Evolutionary conservation across 2,329 filamentous ascomycete genomes (phyloP).

Genomic region (Penicillium concentricum): DNA sequence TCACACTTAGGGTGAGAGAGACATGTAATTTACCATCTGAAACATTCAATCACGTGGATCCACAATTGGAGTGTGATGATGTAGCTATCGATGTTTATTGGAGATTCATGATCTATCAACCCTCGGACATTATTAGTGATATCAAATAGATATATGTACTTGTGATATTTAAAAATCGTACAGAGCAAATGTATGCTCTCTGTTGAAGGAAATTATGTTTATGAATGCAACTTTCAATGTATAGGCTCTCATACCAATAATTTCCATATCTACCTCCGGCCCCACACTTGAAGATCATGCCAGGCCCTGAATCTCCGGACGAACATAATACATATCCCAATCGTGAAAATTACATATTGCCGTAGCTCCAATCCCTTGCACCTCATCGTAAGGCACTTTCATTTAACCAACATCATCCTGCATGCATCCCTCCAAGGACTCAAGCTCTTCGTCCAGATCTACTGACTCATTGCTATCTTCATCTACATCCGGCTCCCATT

Average conservation of each 20-base stretch:
- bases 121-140: too few species aligned
- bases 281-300: neutral
- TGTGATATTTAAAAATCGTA: too few species aligned
- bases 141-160: too few species aligned
- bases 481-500: conserved; percentile 9
- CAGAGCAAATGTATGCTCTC: too few species aligned
- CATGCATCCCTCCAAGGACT: conserved; percentile 14
- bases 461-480: neutral
- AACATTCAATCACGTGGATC: neutral
- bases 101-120: too few species aligned
- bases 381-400: neutral
- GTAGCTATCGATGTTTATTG: neutral
- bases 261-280: too few species aligned
- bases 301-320: neutral
- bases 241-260: too few species aligned
- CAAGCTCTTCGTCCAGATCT: neutral
- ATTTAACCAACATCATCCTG: conserved; percentile 18
- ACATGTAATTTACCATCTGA: neutral
- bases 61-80: neutral
- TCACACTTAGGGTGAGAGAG: neutral
- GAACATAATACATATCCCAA: conserved; percentile 9
- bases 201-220: too few species aligned
- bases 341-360: conserved; percentile 1
- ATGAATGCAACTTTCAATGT: too few species aligned
- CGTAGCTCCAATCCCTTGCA: neutral